Evolutionary conservation across 306 rosid genomes (phyloP), one percentile per base, ranked within the genome.

Genomic region (Cucurbita maxima): DNA sequence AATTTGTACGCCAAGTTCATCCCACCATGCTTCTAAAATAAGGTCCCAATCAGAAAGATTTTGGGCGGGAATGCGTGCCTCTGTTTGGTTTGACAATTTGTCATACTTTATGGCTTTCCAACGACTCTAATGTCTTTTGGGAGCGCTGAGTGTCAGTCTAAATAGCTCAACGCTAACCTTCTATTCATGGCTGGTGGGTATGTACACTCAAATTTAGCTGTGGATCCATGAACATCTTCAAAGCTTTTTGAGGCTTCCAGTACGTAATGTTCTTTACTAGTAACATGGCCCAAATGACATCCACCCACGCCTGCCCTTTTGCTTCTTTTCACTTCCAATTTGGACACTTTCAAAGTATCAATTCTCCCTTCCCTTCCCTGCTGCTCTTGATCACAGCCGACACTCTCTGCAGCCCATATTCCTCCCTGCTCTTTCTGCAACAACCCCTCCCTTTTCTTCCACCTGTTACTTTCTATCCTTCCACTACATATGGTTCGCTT

Each of bases 201-300:
- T 30, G 34, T 30, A 69, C 43, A 69, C 5, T 47, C 25, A 45
- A 73, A 77, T 88, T 80, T 69, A 79, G 80, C 47, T 80, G 81
- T 57, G 75, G 83, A 85, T 81, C 79, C 77, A 74, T 75, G 20
- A 76, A 86, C 85, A 86, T 86, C 89, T 80, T 75, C 40, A 4
- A 78, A 76, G 84, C 88, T 81, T 88, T 84, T 59, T 75, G 75
- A 58, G 76, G 41, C 75, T 60, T 76, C 78, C 47, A 84, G 83
- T 83, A 80, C 85, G 89, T 70, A 83, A 86, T 81, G 82, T 76
- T 89, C 80, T 66, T 78, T 80, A 78, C 71, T 79, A 81, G 89
- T 75, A 84, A 83, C 43, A 77, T 59, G 75, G 79, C 78, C 67
- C 84, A 71, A 62, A 41, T 61, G 54, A 34, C 56, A 76, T 76